These are phyloP conservation scores for Cylindricascospora bacillispora DNA, from an alignment of 1,139 yeast species.

Conservation along the genomic window DNA sequence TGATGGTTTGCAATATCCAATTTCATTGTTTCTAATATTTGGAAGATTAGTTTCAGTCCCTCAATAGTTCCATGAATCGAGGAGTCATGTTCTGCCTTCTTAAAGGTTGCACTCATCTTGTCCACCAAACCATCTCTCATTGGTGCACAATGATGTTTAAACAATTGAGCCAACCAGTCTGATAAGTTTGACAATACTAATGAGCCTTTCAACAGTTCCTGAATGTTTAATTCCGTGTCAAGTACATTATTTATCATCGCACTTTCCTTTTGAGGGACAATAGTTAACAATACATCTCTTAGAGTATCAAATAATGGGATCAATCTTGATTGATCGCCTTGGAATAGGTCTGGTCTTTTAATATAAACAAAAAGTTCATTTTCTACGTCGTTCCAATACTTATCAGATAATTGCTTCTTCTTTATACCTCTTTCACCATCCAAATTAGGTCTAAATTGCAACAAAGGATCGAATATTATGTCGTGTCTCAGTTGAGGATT, in stretches of 20 bases:
- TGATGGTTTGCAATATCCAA: conserved; percentile 93
- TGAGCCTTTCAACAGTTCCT: conserved; percentile 50
- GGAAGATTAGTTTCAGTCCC: conserved; percentile 68
- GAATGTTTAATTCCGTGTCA: conserved; percentile 66
- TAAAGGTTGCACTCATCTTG: conserved; percentile 63
- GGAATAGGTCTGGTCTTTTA: conserved; percentile 21
- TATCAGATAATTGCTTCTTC: conserved; percentile 62
- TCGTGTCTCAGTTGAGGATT: conserved; percentile 92
- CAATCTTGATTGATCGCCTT: conserved; percentile 35
- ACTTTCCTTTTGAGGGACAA: conserved; percentile 71
- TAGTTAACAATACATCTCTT: conserved; percentile 59
- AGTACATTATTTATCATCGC: conserved; percentile 56
- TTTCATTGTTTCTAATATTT: conserved; percentile 90
- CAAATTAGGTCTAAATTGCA: conserved; percentile 83
- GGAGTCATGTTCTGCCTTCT: conserved; percentile 42
- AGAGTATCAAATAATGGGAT: conserved; percentile 65
- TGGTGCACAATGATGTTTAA: conserved; percentile 59
- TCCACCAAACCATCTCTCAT: conserved; percentile 89
- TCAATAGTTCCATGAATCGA: conserved; percentile 51
- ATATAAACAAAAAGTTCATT: conserved; percentile 35
- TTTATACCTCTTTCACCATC: conserved; percentile 84
- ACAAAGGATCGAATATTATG: conserved; percentile 80
- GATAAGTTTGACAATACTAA: conserved; percentile 21
- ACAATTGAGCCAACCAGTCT: conserved; percentile 24
- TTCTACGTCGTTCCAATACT: conserved; percentile 71